Conservation (phyloP, 1,284 basidiomycete genomes). For the Exobasidium cylindrosporum region DNA sequence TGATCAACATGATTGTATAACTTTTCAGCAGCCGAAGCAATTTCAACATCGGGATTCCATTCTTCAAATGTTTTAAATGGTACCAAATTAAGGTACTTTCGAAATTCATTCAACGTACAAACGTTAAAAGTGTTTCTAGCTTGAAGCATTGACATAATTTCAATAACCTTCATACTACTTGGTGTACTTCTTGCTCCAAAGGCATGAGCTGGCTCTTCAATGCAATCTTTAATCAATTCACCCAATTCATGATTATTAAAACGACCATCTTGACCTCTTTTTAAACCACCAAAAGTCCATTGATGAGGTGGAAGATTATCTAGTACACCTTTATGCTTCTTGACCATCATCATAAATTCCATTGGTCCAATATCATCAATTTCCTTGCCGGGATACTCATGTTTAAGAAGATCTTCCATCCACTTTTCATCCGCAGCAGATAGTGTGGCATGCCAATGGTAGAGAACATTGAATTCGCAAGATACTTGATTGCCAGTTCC, state of each 20-base stretch:
- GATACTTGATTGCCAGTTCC: slow-evolving; percentile 39
- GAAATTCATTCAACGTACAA: slow-evolving; percentile 80
- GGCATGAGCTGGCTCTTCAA: slow-evolving; percentile 67
- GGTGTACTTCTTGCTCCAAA: slow-evolving; percentile 78
- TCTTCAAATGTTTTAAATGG: slow-evolving; percentile 62
- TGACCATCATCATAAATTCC: slow-evolving; percentile 64
- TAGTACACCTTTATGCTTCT: slow-evolving; percentile 17
- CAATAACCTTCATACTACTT: slow-evolving; percentile 69
- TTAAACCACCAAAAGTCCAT: slow-evolving; percentile 65
- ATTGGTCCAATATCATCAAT: slow-evolving; percentile 59
- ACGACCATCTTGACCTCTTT: slow-evolving; percentile 64
- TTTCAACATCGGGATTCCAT: slow-evolving; percentile 74
- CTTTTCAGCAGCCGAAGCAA: slow-evolving; percentile 71
- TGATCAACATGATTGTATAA: slow-evolving; percentile 63
- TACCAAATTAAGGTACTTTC: slow-evolving; percentile 56
- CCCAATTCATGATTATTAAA: slow-evolving; percentile 75
- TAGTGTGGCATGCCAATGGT: slow-evolving; percentile 42
- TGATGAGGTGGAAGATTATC: slow-evolving; percentile 50
- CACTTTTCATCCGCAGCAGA: slow-evolving; percentile 39
- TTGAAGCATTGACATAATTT: slow-evolving; percentile 77
- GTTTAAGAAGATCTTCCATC: slow-evolving; percentile 34
- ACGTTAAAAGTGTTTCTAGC: slow-evolving; percentile 72
- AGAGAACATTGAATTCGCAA: slow-evolving; percentile 29
- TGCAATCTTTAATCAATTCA: slow-evolving; percentile 35
- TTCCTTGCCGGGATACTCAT: slow-evolving; percentile 23